A percentile compares a stretch with the other conserved stretches of the same genome.
These are phyloP conservation scores for Vitis hybrid DNA, from an alignment of 177 flowering plant genomes.

Conservation along the genomic window DNA sequence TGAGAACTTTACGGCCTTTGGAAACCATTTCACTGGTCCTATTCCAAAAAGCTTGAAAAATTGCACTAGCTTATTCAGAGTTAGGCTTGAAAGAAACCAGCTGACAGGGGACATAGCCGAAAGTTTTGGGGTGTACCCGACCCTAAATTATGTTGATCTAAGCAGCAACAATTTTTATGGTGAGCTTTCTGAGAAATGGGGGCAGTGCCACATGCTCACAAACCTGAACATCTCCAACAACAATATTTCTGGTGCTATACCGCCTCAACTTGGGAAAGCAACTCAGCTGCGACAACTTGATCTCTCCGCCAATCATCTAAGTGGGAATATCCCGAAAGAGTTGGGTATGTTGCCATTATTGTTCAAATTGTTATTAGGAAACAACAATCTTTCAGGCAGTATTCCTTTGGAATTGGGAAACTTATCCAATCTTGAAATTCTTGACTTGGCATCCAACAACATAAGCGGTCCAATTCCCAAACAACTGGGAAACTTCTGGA, in stretches of 20 bases:
- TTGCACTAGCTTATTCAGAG: too few relatives aligned
- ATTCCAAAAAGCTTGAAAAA: too few relatives aligned
- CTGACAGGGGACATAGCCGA: too few relatives aligned
- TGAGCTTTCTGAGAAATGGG: too few relatives aligned
- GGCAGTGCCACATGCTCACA: neutral
- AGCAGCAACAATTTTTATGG: too few relatives aligned
- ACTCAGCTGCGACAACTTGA: constrained; percentile 3
- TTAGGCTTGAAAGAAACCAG: too few relatives aligned
- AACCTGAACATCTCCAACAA: constrained; percentile 15
- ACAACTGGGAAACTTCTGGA: constrained; percentile 2
- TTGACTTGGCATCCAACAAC: constrained; percentile 14
- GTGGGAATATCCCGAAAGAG: constrained; percentile 9
- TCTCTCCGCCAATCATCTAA: constrained; percentile 11
- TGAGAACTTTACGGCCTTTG: too few relatives aligned
- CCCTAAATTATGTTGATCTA: too few relatives aligned
- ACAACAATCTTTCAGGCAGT: constrained; percentile 16
- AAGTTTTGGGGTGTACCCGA: too few relatives aligned
- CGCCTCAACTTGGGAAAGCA: constrained; percentile 7
- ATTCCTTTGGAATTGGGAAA: constrained; percentile 14
- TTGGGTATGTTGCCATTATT: constrained; percentile 6
- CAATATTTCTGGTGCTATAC: constrained; percentile 13
- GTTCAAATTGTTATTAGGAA: constrained; percentile 9
- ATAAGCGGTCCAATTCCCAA: constrained; percentile 7
- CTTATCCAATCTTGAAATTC: constrained; percentile 7
- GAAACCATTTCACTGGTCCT: too few relatives aligned